Percentiles rank a stretch among this genome's conserved stretches.
Conservation (phyloP, 495 filamentous ascomycete species). For the Daldinia loculata region DNA sequence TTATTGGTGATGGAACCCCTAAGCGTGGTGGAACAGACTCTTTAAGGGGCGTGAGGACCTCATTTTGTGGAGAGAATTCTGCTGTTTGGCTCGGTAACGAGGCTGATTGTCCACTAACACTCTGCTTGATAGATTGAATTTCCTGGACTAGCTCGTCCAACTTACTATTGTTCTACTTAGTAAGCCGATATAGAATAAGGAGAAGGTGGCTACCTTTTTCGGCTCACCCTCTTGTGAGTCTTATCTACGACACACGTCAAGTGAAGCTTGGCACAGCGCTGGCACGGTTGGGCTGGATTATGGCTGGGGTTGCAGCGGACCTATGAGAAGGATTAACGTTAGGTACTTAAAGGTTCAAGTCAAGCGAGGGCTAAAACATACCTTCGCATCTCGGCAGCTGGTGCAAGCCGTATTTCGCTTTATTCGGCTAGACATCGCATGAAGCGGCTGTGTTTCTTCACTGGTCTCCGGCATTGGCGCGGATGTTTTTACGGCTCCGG, state of each 20-base stretch:
- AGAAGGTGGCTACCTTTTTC: slow-evolving; percentile 46
- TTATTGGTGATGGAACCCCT: slow-evolving; percentile 40
- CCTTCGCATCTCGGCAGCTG: slow-evolving; percentile 55
- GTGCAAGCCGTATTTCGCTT: slow-evolving; percentile 56
- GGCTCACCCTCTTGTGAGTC: slow-evolving; percentile 55
- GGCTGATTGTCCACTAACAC: slow-evolving; percentile 43
- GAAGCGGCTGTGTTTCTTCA: slow-evolving; percentile 35
- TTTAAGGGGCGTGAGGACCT: slow-evolving; percentile 25
- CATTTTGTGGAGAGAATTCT: slow-evolving; percentile 23
- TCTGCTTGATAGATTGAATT: slow-evolving; percentile 56
- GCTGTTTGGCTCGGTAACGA: slow-evolving; percentile 22
- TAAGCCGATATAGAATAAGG: slow-evolving; percentile 9
- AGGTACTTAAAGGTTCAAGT: not conserved
- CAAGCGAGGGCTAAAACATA: slow-evolving; percentile 18
- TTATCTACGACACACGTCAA: slow-evolving; percentile 56
- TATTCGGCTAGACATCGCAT: slow-evolving; percentile 40
- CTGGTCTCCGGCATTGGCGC: slow-evolving; percentile 40
- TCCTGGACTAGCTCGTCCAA: slow-evolving; percentile 57
- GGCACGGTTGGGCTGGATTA: slow-evolving; percentile 51
- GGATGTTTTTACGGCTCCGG: slow-evolving; percentile 6
- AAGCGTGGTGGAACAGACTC: slow-evolving; percentile 29
- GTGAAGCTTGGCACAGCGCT: slow-evolving; percentile 56
- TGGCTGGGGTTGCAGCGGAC: slow-evolving; percentile 56
- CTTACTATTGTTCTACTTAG: slow-evolving; percentile 45
- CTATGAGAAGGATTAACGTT: slow-evolving; percentile 32